Evolutionary conservation across 164 flowering plant genomes (phyloP), one percentile per base, ranked within the genome.

Genomic region (Stephania japonica): DNA sequence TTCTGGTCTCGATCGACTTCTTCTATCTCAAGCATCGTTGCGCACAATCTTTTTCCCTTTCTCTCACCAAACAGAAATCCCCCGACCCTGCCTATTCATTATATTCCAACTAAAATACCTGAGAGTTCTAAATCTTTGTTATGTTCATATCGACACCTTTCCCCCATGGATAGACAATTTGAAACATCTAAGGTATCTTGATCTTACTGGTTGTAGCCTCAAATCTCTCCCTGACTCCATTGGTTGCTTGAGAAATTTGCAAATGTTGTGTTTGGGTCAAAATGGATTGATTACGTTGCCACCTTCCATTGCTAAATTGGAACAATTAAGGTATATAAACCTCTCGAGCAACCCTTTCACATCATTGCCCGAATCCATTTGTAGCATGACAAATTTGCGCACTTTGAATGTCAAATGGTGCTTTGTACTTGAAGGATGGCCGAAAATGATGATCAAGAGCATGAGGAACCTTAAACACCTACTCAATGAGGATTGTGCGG

Each of bases 121-220:
- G 6, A 53, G 77, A 5, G 77, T 50, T 21, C 26, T 75, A 64
- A 73, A 75, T 32, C 32, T 75, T 9, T 13, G n/a, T 70, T n/a
- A 25, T 10, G 63, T 4, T 61, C 0, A 16, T 11, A 59, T 59
- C 7, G 7, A 43, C 7, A 7, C 19, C 16, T 25, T 74, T 23
- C 66, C 73, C 27, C 10, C 64, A 0, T 65, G 53, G 1, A 44
- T 75, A 5, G 4, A 6, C n/a, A 16, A 65, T 10, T 12, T 75
- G 42, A 49, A 23, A 49, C 69, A 38, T 65, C 21, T 69, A 16
- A 44, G 77, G 26, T 75, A 75, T 26, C 70, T 75, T 12, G 8
- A 75, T 63, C 44, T 75, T 41, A 63, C 69, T 1, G 7, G 12
- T 0, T 59, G 67, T 7, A 0, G 10, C 3, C 62, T 71, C 63